Percentiles rank a stretch among this genome's conserved stretches.
phyloP scores from a whole-genome alignment of 2,329 filamentous ascomycete species.

The Malbranchea cinnamomea region DNA sequence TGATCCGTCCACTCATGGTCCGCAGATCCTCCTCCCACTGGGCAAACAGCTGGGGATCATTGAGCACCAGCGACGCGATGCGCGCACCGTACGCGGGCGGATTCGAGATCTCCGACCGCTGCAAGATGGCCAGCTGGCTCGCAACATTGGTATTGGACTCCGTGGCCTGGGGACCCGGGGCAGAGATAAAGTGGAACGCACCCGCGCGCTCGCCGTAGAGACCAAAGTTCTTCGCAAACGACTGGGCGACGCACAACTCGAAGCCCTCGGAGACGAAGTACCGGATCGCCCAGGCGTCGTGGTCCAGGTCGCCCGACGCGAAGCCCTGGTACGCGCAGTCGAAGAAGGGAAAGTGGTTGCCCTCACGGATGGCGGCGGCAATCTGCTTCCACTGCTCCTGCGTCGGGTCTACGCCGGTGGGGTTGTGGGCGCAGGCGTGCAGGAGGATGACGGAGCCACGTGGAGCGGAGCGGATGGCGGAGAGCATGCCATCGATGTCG shows the following conservation, averaged over 20 bases:
- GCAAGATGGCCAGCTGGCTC: constrained; percentile 81
- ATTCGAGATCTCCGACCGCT: constrained; percentile 95
- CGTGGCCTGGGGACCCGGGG: constrained; percentile 51
- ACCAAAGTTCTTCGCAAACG: constrained; percentile 54
- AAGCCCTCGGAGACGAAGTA: constrained; percentile 93
- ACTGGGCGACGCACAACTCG: constrained; percentile 43
- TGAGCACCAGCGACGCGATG: constrained; percentile 72
- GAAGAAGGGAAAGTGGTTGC: constrained; percentile 93
- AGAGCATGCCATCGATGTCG: constrained; percentile 80
- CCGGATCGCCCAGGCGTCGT: constrained; percentile 81
- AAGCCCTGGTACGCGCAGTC: constrained; percentile 97
- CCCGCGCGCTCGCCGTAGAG: constrained; percentile 93
- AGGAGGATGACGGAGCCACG: constrained; percentile 74
- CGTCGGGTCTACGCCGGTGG: constrained; percentile 90
- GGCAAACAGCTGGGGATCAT: constrained; percentile 63
- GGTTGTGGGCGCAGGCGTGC: constrained; percentile 95
- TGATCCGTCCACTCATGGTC: constrained; percentile 93
- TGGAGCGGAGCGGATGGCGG: constrained; percentile 53
- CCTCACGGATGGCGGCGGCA: constrained; percentile 57
- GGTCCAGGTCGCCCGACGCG: constrained; percentile 72
- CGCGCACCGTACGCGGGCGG: constrained; percentile 87
- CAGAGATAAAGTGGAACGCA: constrained; percentile 85
- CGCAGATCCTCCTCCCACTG: constrained; percentile 87
- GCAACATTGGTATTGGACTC: constrained; percentile 50
- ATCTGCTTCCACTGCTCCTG: constrained; percentile 89